Conservation (phyloP, 2,329 filamentous ascomycete species). For the Eurotiales sp. region DNA sequence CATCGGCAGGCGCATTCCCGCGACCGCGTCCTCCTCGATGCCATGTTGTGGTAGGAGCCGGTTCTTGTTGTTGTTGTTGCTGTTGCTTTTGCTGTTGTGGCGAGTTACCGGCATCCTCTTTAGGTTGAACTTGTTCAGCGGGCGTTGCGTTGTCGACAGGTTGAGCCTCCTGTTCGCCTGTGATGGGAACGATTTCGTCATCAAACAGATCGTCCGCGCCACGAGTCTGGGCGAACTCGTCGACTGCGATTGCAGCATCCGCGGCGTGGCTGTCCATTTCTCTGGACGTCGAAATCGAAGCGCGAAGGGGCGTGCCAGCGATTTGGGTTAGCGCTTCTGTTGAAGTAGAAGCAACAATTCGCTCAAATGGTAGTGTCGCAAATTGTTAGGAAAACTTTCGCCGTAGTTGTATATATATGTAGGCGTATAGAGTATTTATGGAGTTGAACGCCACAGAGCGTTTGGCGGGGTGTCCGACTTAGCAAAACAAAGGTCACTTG, state of each 20-base stretch:
- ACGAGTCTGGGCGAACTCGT: slow-evolving; percentile 49
- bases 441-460: no score
- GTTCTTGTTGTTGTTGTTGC: slow-evolving; percentile 20
- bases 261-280: slow-evolving; percentile 11
- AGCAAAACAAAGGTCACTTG: no score
- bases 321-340: not conserved
- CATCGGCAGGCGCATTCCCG: slow-evolving; percentile 2
- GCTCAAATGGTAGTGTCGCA: not conserved
- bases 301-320: not conserved
- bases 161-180: slow-evolving; percentile 27
- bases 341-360: not conserved
- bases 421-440: no score
- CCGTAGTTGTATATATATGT: not conserved
- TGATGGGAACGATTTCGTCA: slow-evolving; percentile 48
- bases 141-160: slow-evolving; percentile 16
- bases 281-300: not conserved
- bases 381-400: not conserved
- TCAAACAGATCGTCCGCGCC: slow-evolving; percentile 50
- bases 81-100: no score
- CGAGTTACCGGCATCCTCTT: slow-evolving; percentile 17
- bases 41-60: slow-evolving; percentile 19
- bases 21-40: slow-evolving; percentile 13
- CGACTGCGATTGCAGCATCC: slow-evolving; percentile 29
- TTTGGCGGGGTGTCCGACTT: no score
- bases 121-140: slow-evolving; percentile 16